Percentiles rank a stretch among this genome's conserved stretches.
phyloP scores from a whole-genome alignment of 2,329 filamentous ascomycete genomes.

The Trichoderma asperellum region DNA sequence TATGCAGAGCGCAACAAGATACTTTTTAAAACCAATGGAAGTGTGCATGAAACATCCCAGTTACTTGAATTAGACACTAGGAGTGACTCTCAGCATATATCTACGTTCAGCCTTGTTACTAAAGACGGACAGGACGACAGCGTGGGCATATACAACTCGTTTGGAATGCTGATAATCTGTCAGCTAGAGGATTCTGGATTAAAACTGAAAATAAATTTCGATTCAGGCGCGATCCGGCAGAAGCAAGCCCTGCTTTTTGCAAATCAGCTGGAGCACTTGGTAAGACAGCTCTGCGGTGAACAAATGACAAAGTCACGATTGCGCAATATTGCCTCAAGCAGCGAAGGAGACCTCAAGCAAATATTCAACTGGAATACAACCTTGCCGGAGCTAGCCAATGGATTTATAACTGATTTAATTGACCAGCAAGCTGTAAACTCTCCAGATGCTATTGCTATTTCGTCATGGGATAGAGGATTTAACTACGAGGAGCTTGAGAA shows the following conservation, averaged over 20 bases:
- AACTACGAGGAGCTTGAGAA: conserved; percentile 45
- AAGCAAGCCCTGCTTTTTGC: conserved; percentile 20
- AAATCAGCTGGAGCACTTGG: conserved; percentile 28
- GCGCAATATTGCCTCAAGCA: conserved; percentile 20
- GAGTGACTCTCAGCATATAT: too few species aligned
- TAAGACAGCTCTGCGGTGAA: conserved; percentile 20
- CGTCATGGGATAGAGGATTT: conserved; percentile 40
- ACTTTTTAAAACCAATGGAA: too few species aligned
- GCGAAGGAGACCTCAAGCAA: conserved; percentile 29
- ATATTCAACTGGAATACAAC: conserved; percentile 32
- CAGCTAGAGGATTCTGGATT: background rate
- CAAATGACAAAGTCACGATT: conserved; percentile 3
- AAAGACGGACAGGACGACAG: conserved; percentile 23
- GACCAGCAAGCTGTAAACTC: conserved; percentile 24
- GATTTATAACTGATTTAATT: conserved; percentile 31
- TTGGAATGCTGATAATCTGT: conserved; percentile 22
- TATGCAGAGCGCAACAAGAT: background rate
- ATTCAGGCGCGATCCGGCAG: conserved; percentile 23
- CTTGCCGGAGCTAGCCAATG: conserved; percentile 30
- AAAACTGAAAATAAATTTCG: conserved; percentile 20
- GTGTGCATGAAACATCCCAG: background rate
- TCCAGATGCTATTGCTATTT: conserved; percentile 33
- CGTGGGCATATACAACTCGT: background rate
- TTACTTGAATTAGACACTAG: too few species aligned
- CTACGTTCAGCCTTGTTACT: background rate